Evolutionary conservation across 2,329 filamentous ascomycete species (phyloP), one percentile per base, ranked within the genome.

Genomic region (Paramyrothecium sp.): DNA sequence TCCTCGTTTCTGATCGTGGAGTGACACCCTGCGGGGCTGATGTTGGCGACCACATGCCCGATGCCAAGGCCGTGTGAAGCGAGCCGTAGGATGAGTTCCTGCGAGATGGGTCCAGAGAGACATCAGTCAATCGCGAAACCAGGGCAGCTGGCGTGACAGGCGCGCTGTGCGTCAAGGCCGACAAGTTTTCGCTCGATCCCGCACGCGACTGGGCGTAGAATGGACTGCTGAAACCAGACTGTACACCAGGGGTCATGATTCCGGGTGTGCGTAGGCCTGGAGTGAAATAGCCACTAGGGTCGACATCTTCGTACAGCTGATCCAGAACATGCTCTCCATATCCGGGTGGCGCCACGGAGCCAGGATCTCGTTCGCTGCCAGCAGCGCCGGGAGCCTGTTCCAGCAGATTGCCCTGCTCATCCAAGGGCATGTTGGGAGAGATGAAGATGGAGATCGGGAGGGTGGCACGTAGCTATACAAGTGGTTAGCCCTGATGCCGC

Each of bases 361-460:
- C 80, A 56, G 85, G 78, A 46, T 86, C 81, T 46, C 80, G 78
- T 49, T 82, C 78, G 11, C 61, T 54, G 12, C 76, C 76, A 70
- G 64, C 80, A 74, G 58, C 78, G 70, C 69, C 79, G 65, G 83
- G 80, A n/a, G 78, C 78, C 67, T 86, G 83, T 54, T 83, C 81
- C 54, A 91, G 79, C 2, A 98, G 82, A 65, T 90, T 89, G 65
- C 96, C 95, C 59, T 94, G 85, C 54, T 96, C 92, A 66, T 95
- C 91, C 41, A 97, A 85, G 0, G 92, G 89, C 66, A 97, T 87
- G 68, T 95, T 95, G 1, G 95, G 94, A 5, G 95, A 99, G 63
- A 98, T 97, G 75, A 97, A 97, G 44, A 99, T 88, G 55, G 92
- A 92, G 17, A 98, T 85, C 2, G 95, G 93, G 33, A 98, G 85